Evolutionary conservation across 2,329 filamentous ascomycete species (phyloP).

Genomic region (Cercospora berteroae): DNA sequence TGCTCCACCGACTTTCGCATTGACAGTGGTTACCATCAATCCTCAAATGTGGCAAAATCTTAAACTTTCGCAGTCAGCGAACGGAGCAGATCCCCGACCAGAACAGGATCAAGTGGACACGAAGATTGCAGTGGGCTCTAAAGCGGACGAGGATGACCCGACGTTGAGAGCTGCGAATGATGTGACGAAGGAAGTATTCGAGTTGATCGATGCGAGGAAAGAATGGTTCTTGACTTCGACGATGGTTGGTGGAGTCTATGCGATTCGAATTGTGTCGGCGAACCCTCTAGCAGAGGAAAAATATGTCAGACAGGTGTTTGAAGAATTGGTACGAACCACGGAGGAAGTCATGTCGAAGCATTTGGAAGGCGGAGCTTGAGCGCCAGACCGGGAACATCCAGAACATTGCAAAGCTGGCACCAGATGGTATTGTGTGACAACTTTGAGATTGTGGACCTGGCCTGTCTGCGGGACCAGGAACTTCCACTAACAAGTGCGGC

Average conservation of each 20-base stretch:
- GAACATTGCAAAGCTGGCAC: too few species aligned
- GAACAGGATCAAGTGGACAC: slow-evolving; percentile 32
- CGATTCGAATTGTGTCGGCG: slow-evolving; percentile 77
- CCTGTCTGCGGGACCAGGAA: neutral
- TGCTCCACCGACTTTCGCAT: slow-evolving; percentile 70
- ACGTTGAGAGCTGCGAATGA: slow-evolving; percentile 60
- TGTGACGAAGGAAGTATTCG: slow-evolving; percentile 72
- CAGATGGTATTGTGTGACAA: neutral
- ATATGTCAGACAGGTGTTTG: slow-evolving; percentile 71
- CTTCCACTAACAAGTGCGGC: neutral
- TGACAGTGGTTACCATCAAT: slow-evolving; percentile 72
- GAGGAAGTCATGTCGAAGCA: slow-evolving; percentile 51
- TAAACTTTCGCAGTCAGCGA: slow-evolving; percentile 34
- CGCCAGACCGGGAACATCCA: too few species aligned
- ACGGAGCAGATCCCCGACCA: slow-evolving; percentile 29
- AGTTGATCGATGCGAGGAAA: slow-evolving; percentile 68
- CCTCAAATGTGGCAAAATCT: slow-evolving; percentile 38
- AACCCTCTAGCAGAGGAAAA: slow-evolving; percentile 68
- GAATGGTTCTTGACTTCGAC: slow-evolving; percentile 81
- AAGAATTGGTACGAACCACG: slow-evolving; percentile 64
- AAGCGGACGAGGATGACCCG: slow-evolving; percentile 34
- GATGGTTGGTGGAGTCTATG: slow-evolving; percentile 68
- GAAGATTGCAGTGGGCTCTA: slow-evolving; percentile 1
- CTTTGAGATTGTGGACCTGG: neutral
- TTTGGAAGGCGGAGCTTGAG: neutral